phyloP scores from a whole-genome alignment of 2,329 filamentous ascomycete genomes.

The Diaporthe sp. region DNA sequence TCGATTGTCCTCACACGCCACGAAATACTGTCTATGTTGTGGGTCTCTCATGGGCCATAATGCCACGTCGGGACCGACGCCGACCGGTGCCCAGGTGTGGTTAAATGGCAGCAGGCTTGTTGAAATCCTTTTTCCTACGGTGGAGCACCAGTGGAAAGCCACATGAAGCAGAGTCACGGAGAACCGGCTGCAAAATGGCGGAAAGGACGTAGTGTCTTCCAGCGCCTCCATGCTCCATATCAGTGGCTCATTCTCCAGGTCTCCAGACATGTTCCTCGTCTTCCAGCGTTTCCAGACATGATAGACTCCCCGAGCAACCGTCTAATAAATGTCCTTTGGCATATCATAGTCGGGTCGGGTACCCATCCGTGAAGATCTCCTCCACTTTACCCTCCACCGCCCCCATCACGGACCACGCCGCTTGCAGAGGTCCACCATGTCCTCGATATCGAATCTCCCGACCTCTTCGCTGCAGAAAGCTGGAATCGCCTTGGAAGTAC shows the following conservation, averaged over 20 bases:
- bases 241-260: not conserved
- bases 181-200: not conserved
- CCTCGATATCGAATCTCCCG: slow-evolving; percentile 15
- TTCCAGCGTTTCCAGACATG: not conserved
- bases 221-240: not conserved
- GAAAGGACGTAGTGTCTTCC: not conserved
- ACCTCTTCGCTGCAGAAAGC: slow-evolving; percentile 9
- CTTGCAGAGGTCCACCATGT: not conserved
- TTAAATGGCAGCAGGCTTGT: not conserved
- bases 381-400: not conserved
- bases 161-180: not conserved
- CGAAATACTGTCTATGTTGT: not conserved
- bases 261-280: not conserved
- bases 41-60: not conserved
- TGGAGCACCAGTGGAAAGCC: not conserved
- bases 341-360: not conserved
- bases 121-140: not conserved
- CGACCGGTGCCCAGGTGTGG: slow-evolving; percentile 1
- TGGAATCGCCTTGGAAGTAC: not conserved
- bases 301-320: not conserved
- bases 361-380: not conserved
- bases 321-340: no score
- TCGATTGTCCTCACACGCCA: not conserved
- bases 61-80: not conserved
- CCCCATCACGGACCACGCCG: not conserved